These are phyloP conservation scores for Crucibulum parvulum DNA, from an alignment of 1,284 basidiomycete species.

Conservation along the genomic window DNA sequence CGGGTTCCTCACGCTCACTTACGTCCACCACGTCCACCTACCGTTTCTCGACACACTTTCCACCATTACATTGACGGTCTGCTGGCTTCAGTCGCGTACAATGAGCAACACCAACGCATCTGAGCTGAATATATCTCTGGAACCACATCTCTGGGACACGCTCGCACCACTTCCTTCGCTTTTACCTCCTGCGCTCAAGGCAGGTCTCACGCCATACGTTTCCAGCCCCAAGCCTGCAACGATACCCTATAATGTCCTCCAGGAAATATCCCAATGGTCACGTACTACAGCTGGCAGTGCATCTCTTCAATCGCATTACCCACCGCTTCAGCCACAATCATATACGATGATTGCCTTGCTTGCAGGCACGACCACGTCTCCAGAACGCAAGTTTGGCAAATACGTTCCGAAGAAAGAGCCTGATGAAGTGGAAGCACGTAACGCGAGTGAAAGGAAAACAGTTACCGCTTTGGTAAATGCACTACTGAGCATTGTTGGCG, in stretches of 20 bases:
- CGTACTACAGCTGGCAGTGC: conserved; percentile 54
- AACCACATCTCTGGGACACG: conserved; percentile 61
- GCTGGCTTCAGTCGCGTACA: conserved; percentile 4
- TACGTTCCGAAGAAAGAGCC: conserved; percentile 50
- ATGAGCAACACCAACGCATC: conserved; percentile 12
- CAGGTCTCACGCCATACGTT: conserved; percentile 46
- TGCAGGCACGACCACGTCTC: conserved; percentile 76
- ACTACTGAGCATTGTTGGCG: conserved; percentile 69
- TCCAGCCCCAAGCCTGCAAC: conserved; percentile 37
- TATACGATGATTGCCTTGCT: conserved; percentile 79
- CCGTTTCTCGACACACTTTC: not conserved
- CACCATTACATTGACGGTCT: not conserved
- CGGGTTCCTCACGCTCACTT: no score
- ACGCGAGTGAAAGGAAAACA: conserved; percentile 62
- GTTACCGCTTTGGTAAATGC: conserved; percentile 76
- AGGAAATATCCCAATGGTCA: conserved; percentile 71
- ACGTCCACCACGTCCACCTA: not conserved
- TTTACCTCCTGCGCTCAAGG: conserved; percentile 52
- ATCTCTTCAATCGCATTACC: conserved; percentile 48
- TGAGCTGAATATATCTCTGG: conserved; percentile 69
- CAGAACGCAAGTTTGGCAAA: conserved; percentile 69
- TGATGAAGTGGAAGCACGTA: conserved; percentile 48
- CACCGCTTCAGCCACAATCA: conserved; percentile 54
- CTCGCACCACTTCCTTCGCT: conserved; percentile 52
- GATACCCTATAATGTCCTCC: conserved; percentile 68